Base-by-base conservation (phyloP, 441 rosid genomes). In the Brassica hybrid region DNA sequence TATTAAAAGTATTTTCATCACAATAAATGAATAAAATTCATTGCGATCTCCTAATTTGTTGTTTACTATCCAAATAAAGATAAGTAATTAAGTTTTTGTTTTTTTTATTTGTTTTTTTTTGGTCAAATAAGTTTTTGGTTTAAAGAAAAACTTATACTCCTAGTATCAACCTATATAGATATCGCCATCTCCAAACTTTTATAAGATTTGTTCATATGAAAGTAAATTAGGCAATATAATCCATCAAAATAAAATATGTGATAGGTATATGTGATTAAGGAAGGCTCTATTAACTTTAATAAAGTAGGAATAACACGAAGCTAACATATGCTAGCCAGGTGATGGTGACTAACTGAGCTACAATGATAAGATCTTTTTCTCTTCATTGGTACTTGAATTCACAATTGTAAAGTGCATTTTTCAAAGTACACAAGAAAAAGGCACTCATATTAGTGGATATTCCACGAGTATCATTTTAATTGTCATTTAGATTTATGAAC, bases 301-400 rank as follows among this genome's bases (percentile, higher is more conserved):
- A n/a, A n/a, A n/a, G n/a, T n/a, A n/a, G n/a, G n/a, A n/a, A n/a
- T n/a, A n/a, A n/a, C n/a, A n/a, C n/a, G n/a, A 61, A 52, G 21
- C 65, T 38, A 27, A 34, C 75, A 21, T n/a, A n/a, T 30, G 34
- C 6, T 79, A 74, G 66, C 62, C 48, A 74, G 69, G 71, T 74
- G 82, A 79, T 79, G 63, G 79, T 74, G 82, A 79, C 82, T 74
- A 74, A 79, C 82, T 79, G 25, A 43, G 72, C 72, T 70, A 72
- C 76, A 72, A 59, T 11, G 71, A 68, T 63, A 66, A 36, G 52
- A 67, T 69, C 63, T 57, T 32, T 57, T 43, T 50, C 48, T 59
- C 67, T 64, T 75, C 72, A 57, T 79, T 58, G 73, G 82, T 32
- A 79, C 82, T 79, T 79, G 82, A 18, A 70, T 69, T 74, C 45